Conservation (phyloP, 306 rosid genomes). For the Acacia confusa region DNA sequence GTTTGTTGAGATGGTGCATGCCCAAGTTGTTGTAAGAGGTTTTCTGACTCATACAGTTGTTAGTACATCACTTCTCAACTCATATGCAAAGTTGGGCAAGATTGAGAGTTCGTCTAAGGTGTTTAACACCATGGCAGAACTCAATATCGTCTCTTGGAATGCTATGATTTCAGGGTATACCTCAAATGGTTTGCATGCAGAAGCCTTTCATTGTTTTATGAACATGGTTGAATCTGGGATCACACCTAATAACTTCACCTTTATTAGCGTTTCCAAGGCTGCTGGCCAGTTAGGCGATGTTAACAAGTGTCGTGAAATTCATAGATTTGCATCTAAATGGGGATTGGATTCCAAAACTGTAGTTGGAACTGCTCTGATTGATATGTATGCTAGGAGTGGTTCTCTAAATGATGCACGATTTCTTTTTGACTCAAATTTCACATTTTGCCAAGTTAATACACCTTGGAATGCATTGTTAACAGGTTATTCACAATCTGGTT, state of each 20-base stretch:
- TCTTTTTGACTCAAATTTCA: constrained; percentile 47
- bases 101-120: constrained; percentile 55
- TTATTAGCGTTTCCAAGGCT: constrained; percentile 65
- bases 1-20: constrained; percentile 65
- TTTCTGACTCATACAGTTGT: constrained; percentile 54
- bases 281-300: constrained; percentile 51
- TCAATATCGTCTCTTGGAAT: constrained; percentile 64
- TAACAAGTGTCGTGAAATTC: constrained; percentile 52
- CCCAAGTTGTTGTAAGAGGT: constrained; percentile 65
- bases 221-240: constrained; percentile 51
- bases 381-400: constrained; percentile 71
- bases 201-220: constrained; percentile 60
- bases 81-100: constrained; percentile 65
- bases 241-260: constrained; percentile 47
- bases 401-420: constrained; percentile 50
- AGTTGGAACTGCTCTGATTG: constrained; percentile 72
- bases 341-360: constrained; percentile 51
- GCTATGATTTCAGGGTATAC: constrained; percentile 73
- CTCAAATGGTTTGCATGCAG: constrained; percentile 44
- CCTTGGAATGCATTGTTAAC: constrained; percentile 89
- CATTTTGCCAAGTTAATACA: constrained; percentile 39
- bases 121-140: constrained; percentile 55
- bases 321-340: constrained; percentile 48
- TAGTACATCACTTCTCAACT: constrained; percentile 70
- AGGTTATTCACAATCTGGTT: constrained; percentile 59